These are phyloP conservation scores for Fusarium sp. DNA, from an alignment of 2,329 filamentous ascomycete genomes.

Conservation along the genomic window DNA sequence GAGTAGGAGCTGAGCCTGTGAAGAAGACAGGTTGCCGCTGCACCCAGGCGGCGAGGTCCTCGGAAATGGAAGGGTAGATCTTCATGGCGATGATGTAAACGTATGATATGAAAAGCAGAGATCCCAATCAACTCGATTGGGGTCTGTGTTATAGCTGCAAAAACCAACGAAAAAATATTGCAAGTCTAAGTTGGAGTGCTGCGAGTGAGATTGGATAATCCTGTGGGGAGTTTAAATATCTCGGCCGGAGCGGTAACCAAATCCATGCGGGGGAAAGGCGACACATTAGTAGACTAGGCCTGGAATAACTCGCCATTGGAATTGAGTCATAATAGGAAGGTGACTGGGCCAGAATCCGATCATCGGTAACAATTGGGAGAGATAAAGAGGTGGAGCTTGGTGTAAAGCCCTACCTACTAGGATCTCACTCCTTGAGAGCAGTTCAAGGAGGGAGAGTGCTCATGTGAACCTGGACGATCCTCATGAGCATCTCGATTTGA, in stretches of 20 bases:
- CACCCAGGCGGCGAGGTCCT: conserved; percentile 71
- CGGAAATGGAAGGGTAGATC: conserved; percentile 66
- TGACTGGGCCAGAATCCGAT: conserved; percentile 26
- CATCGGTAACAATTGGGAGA: conserved; percentile 31
- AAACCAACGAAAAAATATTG: conserved; percentile 20
- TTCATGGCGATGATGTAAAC: conserved; percentile 60
- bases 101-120: conserved; percentile 37
- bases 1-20: conserved; percentile 76
- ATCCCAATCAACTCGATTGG: conserved; percentile 22
- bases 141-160: conserved; percentile 22
- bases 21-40: conserved; percentile 78
- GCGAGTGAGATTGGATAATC: conserved; percentile 18
- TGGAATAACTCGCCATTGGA: conserved; percentile 23
- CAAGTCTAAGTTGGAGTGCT: conserved; percentile 31
- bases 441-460: conserved; percentile 11
- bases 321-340: conserved; percentile 33
- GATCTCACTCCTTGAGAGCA: conserved; percentile 13
- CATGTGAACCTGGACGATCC: conserved; percentile 11
- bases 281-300: conserved; percentile 23
- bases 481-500: conserved; percentile 18
- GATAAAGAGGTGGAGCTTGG: conserved; percentile 30
- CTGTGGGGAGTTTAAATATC: conserved; percentile 22
- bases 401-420: conserved; percentile 33
- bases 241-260: conserved; percentile 13
- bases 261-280: conserved; percentile 38